A percentile compares a stretch with the other conserved stretches of the same genome.
These are phyloP conservation scores for Sporisorium sorghi DNA, from an alignment of 1,284 basidiomycete genomes.

Conservation along the genomic window DNA sequence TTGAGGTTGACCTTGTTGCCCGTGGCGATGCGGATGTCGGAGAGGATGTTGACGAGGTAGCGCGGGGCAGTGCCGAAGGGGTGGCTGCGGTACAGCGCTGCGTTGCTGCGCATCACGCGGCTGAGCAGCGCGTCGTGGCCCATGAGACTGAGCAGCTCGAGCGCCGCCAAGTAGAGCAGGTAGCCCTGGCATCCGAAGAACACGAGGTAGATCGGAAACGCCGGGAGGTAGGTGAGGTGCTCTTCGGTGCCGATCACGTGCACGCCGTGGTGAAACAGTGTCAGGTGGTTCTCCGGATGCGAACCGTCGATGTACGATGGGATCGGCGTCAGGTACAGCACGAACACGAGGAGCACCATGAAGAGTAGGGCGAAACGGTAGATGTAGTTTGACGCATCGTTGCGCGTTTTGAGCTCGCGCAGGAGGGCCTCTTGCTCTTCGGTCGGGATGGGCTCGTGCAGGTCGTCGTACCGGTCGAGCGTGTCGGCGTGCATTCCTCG, in stretches of 20 bases:
- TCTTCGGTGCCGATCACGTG: constrained; percentile 62
- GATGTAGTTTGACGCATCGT: constrained; percentile 64
- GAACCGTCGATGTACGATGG: constrained; percentile 63
- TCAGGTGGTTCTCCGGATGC: constrained; percentile 66
- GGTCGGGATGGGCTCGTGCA: constrained; percentile 43
- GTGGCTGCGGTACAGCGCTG: constrained; percentile 60
- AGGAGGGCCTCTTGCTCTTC: constrained; percentile 64
- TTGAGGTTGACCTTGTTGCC: constrained; percentile 31
- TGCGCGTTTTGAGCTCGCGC: constrained; percentile 45
- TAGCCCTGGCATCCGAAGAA: constrained; percentile 55
- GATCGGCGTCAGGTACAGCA: constrained; percentile 64
- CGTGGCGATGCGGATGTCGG: constrained; percentile 57
- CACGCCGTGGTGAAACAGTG: constrained; percentile 59
- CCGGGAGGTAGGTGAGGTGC: constrained; percentile 66
- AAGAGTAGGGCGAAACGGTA: constrained; percentile 57
- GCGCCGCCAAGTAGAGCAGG: constrained; percentile 43
- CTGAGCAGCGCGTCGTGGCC: constrained; percentile 30
- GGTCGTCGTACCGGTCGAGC: constrained; percentile 57
- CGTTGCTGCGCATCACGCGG: constrained; percentile 18
- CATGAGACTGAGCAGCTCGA: constrained; percentile 57
- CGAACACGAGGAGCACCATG: constrained; percentile 49
- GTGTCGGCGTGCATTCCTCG: constrained; percentile 35
- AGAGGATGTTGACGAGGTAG: constrained; percentile 60
- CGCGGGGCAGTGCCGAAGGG: constrained; percentile 65
- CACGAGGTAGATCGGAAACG: constrained; percentile 65